A percentile compares a stretch with the other conserved stretches of the same genome.
These are phyloP conservation scores for Bondarzewia mesenterica DNA, from an alignment of 1,284 basidiomycete species.

Conservation along the genomic window DNA sequence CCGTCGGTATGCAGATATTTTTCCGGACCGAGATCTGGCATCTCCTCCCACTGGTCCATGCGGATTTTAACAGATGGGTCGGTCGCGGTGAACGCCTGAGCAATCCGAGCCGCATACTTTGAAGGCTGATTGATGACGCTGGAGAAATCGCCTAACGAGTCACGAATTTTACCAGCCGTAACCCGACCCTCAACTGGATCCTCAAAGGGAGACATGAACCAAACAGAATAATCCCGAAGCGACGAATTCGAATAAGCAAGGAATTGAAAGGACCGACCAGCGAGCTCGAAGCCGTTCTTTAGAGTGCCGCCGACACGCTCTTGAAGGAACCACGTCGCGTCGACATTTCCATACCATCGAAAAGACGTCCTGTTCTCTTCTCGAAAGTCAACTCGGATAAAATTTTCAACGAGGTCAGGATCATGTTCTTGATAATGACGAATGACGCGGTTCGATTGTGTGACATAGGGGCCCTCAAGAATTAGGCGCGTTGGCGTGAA, in stretches of 20 bases:
- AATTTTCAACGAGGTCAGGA: slow-evolving; percentile 30
- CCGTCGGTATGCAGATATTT: slow-evolving; percentile 60
- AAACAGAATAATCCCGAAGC: slow-evolving; percentile 59
- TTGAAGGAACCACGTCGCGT: slow-evolving; percentile 40
- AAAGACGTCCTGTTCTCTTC: slow-evolving; percentile 51
- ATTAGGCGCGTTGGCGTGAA: slow-evolving; percentile 62
- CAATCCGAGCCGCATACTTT: slow-evolving; percentile 69
- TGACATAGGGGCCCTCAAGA: slow-evolving; percentile 62
- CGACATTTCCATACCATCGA: slow-evolving; percentile 47
- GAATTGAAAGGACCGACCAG: slow-evolving; percentile 59
- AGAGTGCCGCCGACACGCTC: slow-evolving; percentile 53
- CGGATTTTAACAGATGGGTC: slow-evolving; percentile 52
- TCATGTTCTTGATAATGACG: slow-evolving; percentile 44
- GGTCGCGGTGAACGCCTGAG: slow-evolving; percentile 75
- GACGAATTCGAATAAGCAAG: slow-evolving; percentile 67
- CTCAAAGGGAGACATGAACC: slow-evolving; percentile 59
- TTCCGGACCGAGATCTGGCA: slow-evolving; percentile 29
- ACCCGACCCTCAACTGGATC: slow-evolving; percentile 20
- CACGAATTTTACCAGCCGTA: slow-evolving; percentile 39
- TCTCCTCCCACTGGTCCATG: slow-evolving; percentile 44
- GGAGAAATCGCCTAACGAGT: slow-evolving; percentile 53
- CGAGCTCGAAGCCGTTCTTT: slow-evolving; percentile 53
- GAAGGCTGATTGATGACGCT: slow-evolving; percentile 55
- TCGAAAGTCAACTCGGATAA: slow-evolving; percentile 68
- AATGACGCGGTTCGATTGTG: slow-evolving; percentile 56